A percentile compares a stretch with the other conserved stretches of the same genome.
phyloP scores from a whole-genome alignment of 73 alveolate species.

The Paramecium pentaurelia region DNA sequence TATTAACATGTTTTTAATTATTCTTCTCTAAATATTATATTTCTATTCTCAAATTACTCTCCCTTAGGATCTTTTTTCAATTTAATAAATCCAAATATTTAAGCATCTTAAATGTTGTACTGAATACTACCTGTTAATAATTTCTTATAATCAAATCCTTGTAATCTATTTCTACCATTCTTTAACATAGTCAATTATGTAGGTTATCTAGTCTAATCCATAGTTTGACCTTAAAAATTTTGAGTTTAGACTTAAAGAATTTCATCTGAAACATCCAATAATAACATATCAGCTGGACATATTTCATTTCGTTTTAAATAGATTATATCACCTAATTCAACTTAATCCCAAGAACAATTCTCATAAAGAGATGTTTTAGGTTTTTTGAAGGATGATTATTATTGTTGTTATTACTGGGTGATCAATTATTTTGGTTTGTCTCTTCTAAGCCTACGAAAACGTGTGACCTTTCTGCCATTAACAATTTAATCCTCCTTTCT shows the following conservation, averaged over 20 bases:
- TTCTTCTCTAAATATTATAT: conserved; percentile 46
- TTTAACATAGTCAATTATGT: neutral
- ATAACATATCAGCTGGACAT: conserved; percentile 53
- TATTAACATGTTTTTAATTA: conserved; percentile 35
- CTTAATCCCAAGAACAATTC: conserved; percentile 17
- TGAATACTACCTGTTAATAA: conserved; percentile 37
- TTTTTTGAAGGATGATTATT: neutral
- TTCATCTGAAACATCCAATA: conserved; percentile 47
- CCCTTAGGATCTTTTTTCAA: conserved; percentile 63
- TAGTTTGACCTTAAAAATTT: neutral
- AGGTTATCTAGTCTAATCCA: neutral
- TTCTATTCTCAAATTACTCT: neutral
- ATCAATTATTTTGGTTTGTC: neutral
- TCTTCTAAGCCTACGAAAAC: neutral
- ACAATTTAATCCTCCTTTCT: neutral
- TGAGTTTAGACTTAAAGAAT: neutral
- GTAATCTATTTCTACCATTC: neutral
- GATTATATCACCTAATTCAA: conserved; percentile 55
- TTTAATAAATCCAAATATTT: conserved; percentile 38
- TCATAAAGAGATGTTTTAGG: conserved; percentile 32
- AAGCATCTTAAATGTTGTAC: neutral
- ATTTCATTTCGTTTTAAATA: conserved; percentile 51
- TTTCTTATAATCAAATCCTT: conserved; percentile 58
- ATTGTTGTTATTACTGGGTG: neutral
- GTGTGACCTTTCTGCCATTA: neutral